Percentiles rank a stretch among this genome's conserved stretches.
These are phyloP conservation scores for Orbilia brochopaga DNA, from an alignment of 2,329 filamentous ascomycete genomes.

Conservation along the genomic window DNA sequence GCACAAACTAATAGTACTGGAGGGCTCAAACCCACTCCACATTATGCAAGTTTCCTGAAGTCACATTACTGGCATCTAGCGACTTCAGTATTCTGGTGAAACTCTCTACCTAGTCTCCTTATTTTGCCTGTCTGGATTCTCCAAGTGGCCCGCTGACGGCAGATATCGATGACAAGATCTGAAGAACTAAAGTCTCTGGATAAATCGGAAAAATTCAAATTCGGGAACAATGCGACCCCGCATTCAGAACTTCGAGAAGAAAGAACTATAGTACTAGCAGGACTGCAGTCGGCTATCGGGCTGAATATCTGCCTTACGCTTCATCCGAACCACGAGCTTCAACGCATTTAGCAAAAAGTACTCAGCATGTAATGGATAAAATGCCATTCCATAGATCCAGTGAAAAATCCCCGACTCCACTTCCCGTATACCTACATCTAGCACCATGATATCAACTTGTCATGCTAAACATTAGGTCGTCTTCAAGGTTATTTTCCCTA, in stretches of 20 bases:
- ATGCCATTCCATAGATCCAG: conserved; percentile 24
- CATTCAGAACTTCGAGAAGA: conserved; percentile 27
- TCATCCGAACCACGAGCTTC: conserved; percentile 20
- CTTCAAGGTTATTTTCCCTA: conserved; percentile 33
- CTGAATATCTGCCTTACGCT: conserved; percentile 16
- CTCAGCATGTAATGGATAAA: conserved; percentile 28
- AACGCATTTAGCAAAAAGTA: conserved; percentile 47
- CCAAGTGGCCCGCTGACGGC: conserved; percentile 16
- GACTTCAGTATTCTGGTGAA: too few relatives aligned
- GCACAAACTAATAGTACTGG: too few relatives aligned
- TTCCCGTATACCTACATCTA: conserved; percentile 33
- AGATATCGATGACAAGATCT: not conserved
- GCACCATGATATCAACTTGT: too few relatives aligned
- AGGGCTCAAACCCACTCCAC: too few relatives aligned
- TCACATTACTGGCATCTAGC: too few relatives aligned
- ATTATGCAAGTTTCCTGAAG: too few relatives aligned
- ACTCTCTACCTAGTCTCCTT: too few relatives aligned
- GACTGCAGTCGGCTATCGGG: conserved; percentile 48
- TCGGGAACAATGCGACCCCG: conserved; percentile 19
- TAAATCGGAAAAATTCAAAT: conserved; percentile 38
- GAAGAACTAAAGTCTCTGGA: conserved; percentile 13
- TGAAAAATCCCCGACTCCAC: conserved; percentile 50
- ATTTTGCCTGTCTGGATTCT: conserved; percentile 45
- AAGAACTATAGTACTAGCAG: too few relatives aligned
- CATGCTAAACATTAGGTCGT: not conserved